Percentiles rank a stretch among this genome's conserved stretches.
These are phyloP conservation scores for Suhomyces anneliseae DNA, from an alignment of 1,139 yeast species.

Conservation along the genomic window DNA sequence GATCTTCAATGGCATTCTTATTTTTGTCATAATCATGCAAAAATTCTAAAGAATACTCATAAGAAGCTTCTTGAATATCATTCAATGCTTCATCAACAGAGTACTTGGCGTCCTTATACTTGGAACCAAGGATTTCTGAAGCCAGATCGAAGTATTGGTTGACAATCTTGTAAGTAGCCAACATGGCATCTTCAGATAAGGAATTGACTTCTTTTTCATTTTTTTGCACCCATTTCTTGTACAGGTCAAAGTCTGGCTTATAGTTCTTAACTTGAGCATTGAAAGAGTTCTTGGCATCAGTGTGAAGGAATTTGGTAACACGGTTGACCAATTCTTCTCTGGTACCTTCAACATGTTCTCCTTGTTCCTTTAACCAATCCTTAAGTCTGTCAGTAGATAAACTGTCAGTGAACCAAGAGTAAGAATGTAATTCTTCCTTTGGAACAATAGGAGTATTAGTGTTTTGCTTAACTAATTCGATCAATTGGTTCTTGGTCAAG, in stretches of 20 bases:
- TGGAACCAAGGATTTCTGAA: slow-evolving; percentile 26
- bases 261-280: slow-evolving; percentile 20
- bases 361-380: slow-evolving; percentile 26
- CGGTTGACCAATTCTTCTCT: slow-evolving; percentile 23
- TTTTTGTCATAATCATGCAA: slow-evolving; percentile 15
- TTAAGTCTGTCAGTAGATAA: slow-evolving; percentile 23
- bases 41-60: slow-evolving; percentile 20
- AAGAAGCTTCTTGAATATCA: slow-evolving; percentile 23
- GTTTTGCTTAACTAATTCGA: slow-evolving; percentile 47
- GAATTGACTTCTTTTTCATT: slow-evolving; percentile 11
- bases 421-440: slow-evolving; percentile 20
- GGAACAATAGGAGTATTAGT: slow-evolving; percentile 40
- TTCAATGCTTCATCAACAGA: slow-evolving; percentile 24
- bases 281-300: slow-evolving; percentile 4
- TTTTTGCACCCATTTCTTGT: slow-evolving; percentile 15
- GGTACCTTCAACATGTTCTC: slow-evolving; percentile 24
- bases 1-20: slow-evolving; percentile 13
- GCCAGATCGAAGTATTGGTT: slow-evolving; percentile 46
- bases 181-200: slow-evolving; percentile 24
- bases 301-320: slow-evolving; percentile 1
- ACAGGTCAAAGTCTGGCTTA: slow-evolving; percentile 21
- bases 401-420: slow-evolving; percentile 22
- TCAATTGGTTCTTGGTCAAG: slow-evolving; percentile 46
- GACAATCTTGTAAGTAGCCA: slow-evolving; percentile 24
- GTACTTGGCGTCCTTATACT: slow-evolving; percentile 20